Percentiles rank a stretch among this genome's conserved stretches.
Evolutionary conservation across 208 protist genomes (phyloP).

Genomic region (Wallacemonas rigidus): DNA sequence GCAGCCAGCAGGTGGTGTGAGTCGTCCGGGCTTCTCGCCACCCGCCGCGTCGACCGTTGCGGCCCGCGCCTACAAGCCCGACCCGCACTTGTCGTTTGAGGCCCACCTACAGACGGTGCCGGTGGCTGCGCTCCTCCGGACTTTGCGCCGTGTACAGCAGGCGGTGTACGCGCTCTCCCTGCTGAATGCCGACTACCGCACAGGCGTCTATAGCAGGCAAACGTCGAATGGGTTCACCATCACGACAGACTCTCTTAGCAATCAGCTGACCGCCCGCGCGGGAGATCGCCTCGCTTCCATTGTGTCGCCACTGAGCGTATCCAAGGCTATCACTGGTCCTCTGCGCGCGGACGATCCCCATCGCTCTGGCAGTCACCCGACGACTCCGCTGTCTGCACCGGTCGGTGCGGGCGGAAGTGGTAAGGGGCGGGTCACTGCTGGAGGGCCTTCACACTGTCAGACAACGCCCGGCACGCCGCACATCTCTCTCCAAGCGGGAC

Average conservation of each 20-base stretch:
- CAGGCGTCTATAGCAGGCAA: constrained; percentile 30
- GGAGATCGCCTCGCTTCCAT: constrained; percentile 5
- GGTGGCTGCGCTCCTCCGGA: constrained; percentile 35
- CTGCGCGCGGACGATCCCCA: neutral
- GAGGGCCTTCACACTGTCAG: neutral
- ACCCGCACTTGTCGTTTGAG: constrained; percentile 18
- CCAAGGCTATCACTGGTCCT: neutral
- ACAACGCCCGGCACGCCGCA: constrained; percentile 1
- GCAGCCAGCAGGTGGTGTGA: neutral
- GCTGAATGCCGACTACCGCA: constrained; percentile 66
- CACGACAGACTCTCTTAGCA: constrained; percentile 54
- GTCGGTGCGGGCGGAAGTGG: neutral
- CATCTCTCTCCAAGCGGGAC: neutral
- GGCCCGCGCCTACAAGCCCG: too few species aligned
- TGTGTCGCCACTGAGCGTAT: constrained; percentile 1
- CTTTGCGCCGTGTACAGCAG: constrained; percentile 43
- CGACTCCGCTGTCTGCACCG: constrained; percentile 25
- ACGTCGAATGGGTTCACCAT: constrained; percentile 28
- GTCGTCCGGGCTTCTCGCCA: too few species aligned
- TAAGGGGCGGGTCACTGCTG: too few species aligned
- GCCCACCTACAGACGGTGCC: constrained; percentile 39
- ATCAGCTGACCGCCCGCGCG: constrained; percentile 28
- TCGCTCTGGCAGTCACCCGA: constrained; percentile 7
- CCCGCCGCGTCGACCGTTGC: too few species aligned
- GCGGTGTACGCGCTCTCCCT: constrained; percentile 50